These are phyloP conservation scores for Monilinia fructicola DNA, from an alignment of 2,329 filamentous ascomycete genomes.

Conservation along the genomic window DNA sequence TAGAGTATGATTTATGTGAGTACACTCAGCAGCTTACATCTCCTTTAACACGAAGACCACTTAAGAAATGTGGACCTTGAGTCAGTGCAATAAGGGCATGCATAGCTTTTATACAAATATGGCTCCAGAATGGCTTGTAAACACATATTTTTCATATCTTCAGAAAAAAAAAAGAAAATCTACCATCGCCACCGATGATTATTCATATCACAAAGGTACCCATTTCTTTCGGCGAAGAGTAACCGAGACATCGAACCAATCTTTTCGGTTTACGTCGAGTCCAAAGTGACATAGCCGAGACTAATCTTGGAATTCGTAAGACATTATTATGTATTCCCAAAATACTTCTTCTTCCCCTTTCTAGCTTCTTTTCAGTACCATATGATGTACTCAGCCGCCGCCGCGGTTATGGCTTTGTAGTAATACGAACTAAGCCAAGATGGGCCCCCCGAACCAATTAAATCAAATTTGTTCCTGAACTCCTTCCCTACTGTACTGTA, in stretches of 20 bases:
- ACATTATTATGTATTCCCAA: not conserved
- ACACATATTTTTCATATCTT: no score
- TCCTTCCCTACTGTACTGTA: not conserved
- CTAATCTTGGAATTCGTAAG: not conserved
- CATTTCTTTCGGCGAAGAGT: constrained; percentile 6
- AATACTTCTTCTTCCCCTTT: constrained; percentile 3
- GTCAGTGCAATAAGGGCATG: not conserved
- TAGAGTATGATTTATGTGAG: no score
- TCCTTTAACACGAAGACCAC: not conserved
- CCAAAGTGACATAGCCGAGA: not conserved
- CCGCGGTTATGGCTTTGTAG: not conserved
- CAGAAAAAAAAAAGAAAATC: no score
- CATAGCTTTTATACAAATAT: no score
- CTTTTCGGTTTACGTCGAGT: not conserved
- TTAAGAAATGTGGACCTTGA: not conserved
- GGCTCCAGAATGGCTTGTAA: no score
- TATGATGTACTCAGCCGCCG: constrained; percentile 14
- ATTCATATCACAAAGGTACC: constrained; percentile 2
- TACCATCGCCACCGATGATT: not conserved
- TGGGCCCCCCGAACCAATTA: constrained; percentile 9
- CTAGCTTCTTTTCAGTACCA: constrained; percentile 1
- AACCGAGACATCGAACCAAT: constrained; percentile 12
- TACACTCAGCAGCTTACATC: no score
- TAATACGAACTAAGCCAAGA: not conserved
- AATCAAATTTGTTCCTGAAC: not conserved